Evolutionary conservation across 768 basidiomycete species (phyloP).

Genomic region (Auriculariales sp.): DNA sequence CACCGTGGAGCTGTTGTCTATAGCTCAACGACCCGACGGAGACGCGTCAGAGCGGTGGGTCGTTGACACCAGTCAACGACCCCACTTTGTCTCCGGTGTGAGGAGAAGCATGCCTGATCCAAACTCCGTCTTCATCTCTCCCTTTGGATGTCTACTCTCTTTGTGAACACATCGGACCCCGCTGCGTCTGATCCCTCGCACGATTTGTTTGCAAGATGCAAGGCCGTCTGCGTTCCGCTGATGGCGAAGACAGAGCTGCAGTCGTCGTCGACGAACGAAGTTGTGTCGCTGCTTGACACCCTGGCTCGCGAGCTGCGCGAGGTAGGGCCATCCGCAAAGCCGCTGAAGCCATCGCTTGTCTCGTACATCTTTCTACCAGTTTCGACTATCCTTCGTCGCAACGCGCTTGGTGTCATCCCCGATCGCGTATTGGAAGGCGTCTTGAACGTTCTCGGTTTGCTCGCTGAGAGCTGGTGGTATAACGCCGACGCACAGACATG

Average conservation of each 20-base stretch:
- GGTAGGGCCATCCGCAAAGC: slow-evolving; percentile 20
- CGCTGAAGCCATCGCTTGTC: slow-evolving; percentile 44
- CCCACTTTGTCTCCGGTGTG: too few species aligned
- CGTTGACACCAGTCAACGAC: too few species aligned
- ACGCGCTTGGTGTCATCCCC: slow-evolving; percentile 51
- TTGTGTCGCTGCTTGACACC: slow-evolving; percentile 36
- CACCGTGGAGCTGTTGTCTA: too few species aligned
- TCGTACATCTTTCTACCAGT: slow-evolving; percentile 83
- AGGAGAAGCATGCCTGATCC: too few species aligned
- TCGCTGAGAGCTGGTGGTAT: slow-evolving; percentile 81
- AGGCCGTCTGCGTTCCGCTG: slow-evolving; percentile 67
- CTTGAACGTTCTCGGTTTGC: slow-evolving; percentile 37
- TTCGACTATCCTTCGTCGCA: slow-evolving; percentile 69
- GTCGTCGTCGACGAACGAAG: slow-evolving; percentile 32
- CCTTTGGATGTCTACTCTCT: too few species aligned
- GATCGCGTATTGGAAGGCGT: slow-evolving; percentile 69
- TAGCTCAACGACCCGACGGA: too few species aligned
- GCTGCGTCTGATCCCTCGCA: neutral
- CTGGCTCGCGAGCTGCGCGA: slow-evolving; percentile 35
- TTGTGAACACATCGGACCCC: too few species aligned
- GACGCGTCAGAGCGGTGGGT: too few species aligned
- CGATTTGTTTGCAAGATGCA: slow-evolving; percentile 21
- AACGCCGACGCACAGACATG: slow-evolving; percentile 53
- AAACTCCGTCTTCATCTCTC: too few species aligned
- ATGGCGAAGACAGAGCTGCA: slow-evolving; percentile 55